phyloP scores from a whole-genome alignment of 805 yeast genomes.

The Metschnikowia borealis region DNA sequence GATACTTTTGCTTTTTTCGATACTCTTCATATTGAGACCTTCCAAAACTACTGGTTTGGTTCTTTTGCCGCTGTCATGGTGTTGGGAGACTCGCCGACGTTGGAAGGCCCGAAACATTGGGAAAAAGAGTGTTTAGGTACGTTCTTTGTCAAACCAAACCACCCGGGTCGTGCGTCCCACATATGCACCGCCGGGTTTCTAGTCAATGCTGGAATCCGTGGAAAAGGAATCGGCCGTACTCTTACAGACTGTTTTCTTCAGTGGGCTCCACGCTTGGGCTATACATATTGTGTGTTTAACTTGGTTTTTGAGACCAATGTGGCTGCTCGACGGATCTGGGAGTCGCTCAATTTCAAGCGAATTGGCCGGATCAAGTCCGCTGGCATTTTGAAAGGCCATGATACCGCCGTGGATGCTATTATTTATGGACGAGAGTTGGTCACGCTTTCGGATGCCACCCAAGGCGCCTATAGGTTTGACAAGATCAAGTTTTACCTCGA shows the following conservation, averaged over 20 bases:
- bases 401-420: constrained; percentile 79
- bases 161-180: constrained; percentile 90
- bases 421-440: constrained; percentile 80
- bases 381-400: constrained; percentile 81
- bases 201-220: constrained; percentile 90
- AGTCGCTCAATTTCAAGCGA: constrained; percentile 67
- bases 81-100: constrained; percentile 61
- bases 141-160: constrained; percentile 79
- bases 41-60: constrained; percentile 84
- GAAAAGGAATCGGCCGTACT: constrained; percentile 86
- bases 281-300: constrained; percentile 78
- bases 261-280: constrained; percentile 91
- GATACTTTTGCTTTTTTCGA: constrained; percentile 86
- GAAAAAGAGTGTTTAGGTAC: constrained; percentile 89
- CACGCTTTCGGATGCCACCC: constrained; percentile 46
- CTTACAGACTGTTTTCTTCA: constrained; percentile 77
- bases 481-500: constrained; percentile 72
- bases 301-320: constrained; percentile 85
- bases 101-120: constrained; percentile 67
- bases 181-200: constrained; percentile 86
- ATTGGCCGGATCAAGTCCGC: constrained; percentile 83
- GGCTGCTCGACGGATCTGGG: constrained; percentile 77
- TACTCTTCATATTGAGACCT: constrained; percentile 68
- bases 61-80: constrained; percentile 74
- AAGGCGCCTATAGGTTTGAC: constrained; percentile 63